phyloP scores from a whole-genome alignment of 192 early-diverging fungal genomes.

The Coemansia sp. region DNA sequence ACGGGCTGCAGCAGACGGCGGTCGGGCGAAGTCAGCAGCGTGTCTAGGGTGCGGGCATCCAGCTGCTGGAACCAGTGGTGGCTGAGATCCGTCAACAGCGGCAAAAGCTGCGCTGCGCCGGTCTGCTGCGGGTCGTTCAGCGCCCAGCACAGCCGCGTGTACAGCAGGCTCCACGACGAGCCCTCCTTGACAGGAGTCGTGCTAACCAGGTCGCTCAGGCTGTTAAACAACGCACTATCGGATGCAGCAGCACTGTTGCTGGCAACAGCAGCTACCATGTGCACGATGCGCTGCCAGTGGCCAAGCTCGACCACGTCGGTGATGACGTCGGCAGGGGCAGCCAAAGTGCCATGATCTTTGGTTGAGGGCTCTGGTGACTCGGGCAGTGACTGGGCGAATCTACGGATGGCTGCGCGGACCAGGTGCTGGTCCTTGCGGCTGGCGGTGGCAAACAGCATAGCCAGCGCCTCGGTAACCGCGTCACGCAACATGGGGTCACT shows the following conservation, averaged over 20 bases:
- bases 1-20: slow-evolving; percentile 24
- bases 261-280: slow-evolving; percentile 6
- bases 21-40: slow-evolving; percentile 8
- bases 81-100: slow-evolving; percentile 29
- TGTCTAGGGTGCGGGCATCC: not conserved
- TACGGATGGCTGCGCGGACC: slow-evolving; percentile 22
- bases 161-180: slow-evolving; percentile 36
- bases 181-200: slow-evolving; percentile 3
- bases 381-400: slow-evolving; percentile 20
- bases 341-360: no score
- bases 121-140: slow-evolving; percentile 15
- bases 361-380: no score
- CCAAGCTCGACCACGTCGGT: slow-evolving; percentile 17
- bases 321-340: slow-evolving; percentile 25
- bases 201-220: not conserved
- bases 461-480: slow-evolving; percentile 40
- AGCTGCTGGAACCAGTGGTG: slow-evolving; percentile 26
- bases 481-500: slow-evolving; percentile 4
- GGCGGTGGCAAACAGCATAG: slow-evolving; percentile 43
- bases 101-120: slow-evolving; percentile 6
- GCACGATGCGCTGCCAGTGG: slow-evolving; percentile 20
- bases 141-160: slow-evolving; percentile 32
- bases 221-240: not conserved
- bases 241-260: slow-evolving; percentile 3
- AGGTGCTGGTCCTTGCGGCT: slow-evolving; percentile 33